Base-by-base conservation (phyloP, 495 filamentous ascomycete genomes). In the Cercophora samala region DNA sequence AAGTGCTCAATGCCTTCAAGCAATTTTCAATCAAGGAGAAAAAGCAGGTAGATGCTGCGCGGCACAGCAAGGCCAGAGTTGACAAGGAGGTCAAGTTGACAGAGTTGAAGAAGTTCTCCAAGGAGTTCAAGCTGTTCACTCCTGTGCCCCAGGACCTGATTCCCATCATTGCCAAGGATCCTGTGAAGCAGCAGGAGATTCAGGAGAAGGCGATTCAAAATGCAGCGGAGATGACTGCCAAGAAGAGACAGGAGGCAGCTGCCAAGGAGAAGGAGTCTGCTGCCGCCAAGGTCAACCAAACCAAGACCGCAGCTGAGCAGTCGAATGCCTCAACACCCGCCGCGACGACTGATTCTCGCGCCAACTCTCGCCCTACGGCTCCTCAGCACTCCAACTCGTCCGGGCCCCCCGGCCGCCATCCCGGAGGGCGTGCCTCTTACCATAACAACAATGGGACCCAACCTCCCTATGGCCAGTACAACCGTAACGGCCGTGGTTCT, bases 161-260 rank as follows among this genome's bases (percentile, higher is more conserved):
- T 23, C 88, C 91, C 2, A 99, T 99, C 68, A 88, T 99, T 55
- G 93, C 95, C 22, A 99, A 98, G 75, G 95, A 99, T 74, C 91
- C 90, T 22, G 82, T 80, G 56, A 98, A 97, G 80, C 95, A 99
- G 79, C 86, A 92, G 69, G 86, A 91, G 74, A 98, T 99, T 68
- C 88, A 97, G 67, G 89, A 93, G 74, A 94, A 92, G 72, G 92
- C 91, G 3, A 85, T 89, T 64, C 81, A 82, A 67, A 87, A 92
- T 68, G 86, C 84, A 25, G 85, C 88, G 62, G 88, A 90, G 69
- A 79, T 86, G 69, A 79, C 86, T 19, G 80, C 81, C 19, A 75
- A 70, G 63, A 68, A 71, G 58, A 83, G 80, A 71, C 70, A 73
- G 15, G 68, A 76, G 24, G 74, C 75, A 13, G 74, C 70, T 8